These are phyloP conservation scores for Meripilus lineatus DNA, from an alignment of 1,284 basidiomycete genomes.

Conservation along the genomic window DNA sequence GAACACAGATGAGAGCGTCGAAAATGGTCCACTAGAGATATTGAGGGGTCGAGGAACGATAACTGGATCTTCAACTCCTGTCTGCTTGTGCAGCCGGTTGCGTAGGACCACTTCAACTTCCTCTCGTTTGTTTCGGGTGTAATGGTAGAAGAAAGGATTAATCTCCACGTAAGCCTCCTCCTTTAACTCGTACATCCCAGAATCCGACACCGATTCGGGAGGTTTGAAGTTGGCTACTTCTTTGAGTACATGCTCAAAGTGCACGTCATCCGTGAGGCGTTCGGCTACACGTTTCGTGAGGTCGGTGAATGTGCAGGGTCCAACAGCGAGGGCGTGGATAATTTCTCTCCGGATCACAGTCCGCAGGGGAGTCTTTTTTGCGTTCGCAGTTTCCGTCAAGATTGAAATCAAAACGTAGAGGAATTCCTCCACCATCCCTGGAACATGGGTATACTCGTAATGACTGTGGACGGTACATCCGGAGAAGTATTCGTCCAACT, in stretches of 20 bases:
- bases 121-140: constrained; percentile 91
- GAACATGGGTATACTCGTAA: constrained; percentile 71
- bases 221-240: constrained; percentile 82
- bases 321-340: constrained; percentile 87
- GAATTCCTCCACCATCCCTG: constrained; percentile 90
- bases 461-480: constrained; percentile 51
- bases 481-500: constrained; percentile 76
- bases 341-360: constrained; percentile 79
- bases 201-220: constrained; percentile 75
- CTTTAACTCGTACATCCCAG: constrained; percentile 85
- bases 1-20: constrained; percentile 51
- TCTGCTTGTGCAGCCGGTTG: constrained; percentile 65
- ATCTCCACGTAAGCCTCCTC: constrained; percentile 84
- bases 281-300: constrained; percentile 91
- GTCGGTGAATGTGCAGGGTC: constrained; percentile 88
- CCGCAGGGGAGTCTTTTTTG: constrained; percentile 67
- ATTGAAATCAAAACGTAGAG: constrained; percentile 87
- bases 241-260: constrained; percentile 78
- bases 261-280: constrained; percentile 80
- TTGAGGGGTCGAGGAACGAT: constrained; percentile 69
- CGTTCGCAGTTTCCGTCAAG: constrained; percentile 77
- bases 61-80: constrained; percentile 60
- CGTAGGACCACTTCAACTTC: constrained; percentile 85
- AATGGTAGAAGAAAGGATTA: constrained; percentile 96
- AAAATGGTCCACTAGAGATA: constrained; percentile 66